Percentiles rank a stretch among this genome's conserved stretches.
Conservation (phyloP, 495 filamentous ascomycete genomes). For the Collariella sp. region DNA sequence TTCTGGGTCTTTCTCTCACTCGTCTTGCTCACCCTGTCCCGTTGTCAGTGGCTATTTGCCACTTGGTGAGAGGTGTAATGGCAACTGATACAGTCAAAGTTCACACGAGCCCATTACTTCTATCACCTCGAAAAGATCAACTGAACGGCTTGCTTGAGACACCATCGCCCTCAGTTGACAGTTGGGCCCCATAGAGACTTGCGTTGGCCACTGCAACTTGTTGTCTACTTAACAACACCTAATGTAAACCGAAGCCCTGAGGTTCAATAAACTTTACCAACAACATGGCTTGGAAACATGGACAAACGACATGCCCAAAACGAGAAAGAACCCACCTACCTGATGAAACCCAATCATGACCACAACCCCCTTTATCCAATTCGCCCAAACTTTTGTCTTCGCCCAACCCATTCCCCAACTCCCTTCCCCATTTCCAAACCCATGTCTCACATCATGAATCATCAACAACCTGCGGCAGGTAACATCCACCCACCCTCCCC, state of each 20-base stretch:
- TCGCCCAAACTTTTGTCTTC: background rate
- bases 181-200: too few relatives aligned
- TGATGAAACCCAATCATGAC: too few relatives aligned
- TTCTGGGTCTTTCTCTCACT: background rate
- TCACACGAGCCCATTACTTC: background rate
- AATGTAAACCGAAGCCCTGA: too few relatives aligned
- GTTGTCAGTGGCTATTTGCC: too few relatives aligned
- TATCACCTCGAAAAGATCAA: background rate
- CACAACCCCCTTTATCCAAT: too few relatives aligned
- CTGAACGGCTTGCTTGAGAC: background rate
- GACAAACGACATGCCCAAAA: too few relatives aligned
- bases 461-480: background rate
- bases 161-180: background rate
- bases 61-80: too few relatives aligned
- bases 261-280: too few relatives aligned
- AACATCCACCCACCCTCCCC: background rate
- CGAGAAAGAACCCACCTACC: too few relatives aligned
- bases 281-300: too few relatives aligned
- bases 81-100: background rate
- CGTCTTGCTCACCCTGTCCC: background rate
- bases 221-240: too few relatives aligned
- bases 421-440: background rate
- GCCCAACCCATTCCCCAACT: background rate
- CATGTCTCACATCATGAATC: slow-evolving; percentile 1
- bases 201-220: too few relatives aligned